phyloP scores from a whole-genome alignment of 2,329 filamentous ascomycete genomes.

The Xylaria sp. region DNA sequence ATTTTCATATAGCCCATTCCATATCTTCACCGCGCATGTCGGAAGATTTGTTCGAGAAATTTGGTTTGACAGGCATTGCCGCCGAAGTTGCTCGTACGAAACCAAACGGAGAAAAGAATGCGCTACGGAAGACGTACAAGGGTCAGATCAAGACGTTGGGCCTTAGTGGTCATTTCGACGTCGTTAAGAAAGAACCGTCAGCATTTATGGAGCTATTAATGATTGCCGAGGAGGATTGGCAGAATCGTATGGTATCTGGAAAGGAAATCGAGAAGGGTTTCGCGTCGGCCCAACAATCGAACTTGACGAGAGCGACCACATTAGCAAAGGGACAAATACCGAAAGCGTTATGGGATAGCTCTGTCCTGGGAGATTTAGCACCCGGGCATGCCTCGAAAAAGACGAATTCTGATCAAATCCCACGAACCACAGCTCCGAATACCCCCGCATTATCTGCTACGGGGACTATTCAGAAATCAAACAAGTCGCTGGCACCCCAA shows the following conservation, averaged over 20 bases:
- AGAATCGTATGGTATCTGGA: slow-evolving; percentile 63
- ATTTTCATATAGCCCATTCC: slow-evolving; percentile 59
- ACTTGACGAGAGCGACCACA: slow-evolving; percentile 63
- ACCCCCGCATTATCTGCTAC: slow-evolving; percentile 59
- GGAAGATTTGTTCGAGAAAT: slow-evolving; percentile 70
- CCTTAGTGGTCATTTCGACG: slow-evolving; percentile 71
- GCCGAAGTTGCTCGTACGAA: slow-evolving; percentile 71
- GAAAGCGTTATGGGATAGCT: slow-evolving; percentile 66
- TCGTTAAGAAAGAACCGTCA: slow-evolving; percentile 65
- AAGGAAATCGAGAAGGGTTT: slow-evolving; percentile 67
- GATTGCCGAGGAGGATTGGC: slow-evolving; percentile 68
- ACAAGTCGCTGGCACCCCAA: slow-evolving; percentile 56
- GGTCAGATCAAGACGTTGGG: slow-evolving; percentile 73
- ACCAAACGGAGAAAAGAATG: slow-evolving; percentile 74
- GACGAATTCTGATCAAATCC: slow-evolving; percentile 55
- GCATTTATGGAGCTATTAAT: slow-evolving; percentile 65
- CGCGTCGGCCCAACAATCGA: slow-evolving; percentile 56
- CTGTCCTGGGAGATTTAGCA: slow-evolving; percentile 67
- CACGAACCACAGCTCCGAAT: slow-evolving; percentile 63
- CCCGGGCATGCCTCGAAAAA: slow-evolving; percentile 54
- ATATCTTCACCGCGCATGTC: slow-evolving; percentile 61
- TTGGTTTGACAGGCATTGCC: slow-evolving; percentile 66
- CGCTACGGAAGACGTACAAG: slow-evolving; percentile 75
- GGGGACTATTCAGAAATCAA: slow-evolving; percentile 47
- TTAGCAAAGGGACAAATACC: slow-evolving; percentile 69